Conservation (phyloP, 495 filamentous ascomycete species). For the Podospora conica region DNA sequence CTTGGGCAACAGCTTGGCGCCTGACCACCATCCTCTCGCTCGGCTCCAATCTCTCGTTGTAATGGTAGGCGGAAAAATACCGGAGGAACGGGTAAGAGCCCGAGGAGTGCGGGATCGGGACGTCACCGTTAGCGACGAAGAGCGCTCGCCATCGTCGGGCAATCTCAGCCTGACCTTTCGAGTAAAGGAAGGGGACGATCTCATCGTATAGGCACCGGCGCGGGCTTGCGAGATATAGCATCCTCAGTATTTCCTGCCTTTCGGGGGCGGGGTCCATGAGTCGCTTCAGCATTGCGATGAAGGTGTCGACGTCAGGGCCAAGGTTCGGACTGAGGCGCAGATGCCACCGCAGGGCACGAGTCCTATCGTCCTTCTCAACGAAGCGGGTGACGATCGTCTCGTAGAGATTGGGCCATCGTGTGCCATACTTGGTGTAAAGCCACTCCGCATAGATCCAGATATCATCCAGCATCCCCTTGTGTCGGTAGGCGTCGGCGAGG, state of each 20-base stretch:
- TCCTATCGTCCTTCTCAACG: constrained; percentile 25
- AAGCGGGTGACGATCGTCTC: constrained; percentile 29
- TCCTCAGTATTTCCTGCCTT: constrained; percentile 26
- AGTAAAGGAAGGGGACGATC: constrained; percentile 52
- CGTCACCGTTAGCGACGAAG: constrained; percentile 27
- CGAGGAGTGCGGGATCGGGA: constrained; percentile 23
- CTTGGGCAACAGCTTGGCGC: not conserved
- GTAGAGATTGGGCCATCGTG: constrained; percentile 45
- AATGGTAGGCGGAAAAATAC: constrained; percentile 31
- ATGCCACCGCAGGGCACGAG: constrained; percentile 33
- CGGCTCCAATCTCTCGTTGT: constrained; percentile 8
- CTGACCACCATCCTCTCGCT: not conserved
- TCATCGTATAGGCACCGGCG: constrained; percentile 55
- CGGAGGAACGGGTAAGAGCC: constrained; percentile 29
- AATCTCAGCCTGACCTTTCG: constrained; percentile 39
- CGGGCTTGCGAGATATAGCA: constrained; percentile 47
- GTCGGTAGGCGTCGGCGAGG: constrained; percentile 36
- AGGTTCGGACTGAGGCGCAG: constrained; percentile 31
- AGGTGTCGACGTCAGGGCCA: constrained; percentile 24
- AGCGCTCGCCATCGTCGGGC: constrained; percentile 55
- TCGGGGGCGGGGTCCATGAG: constrained; percentile 25
- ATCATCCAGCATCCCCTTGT: constrained; percentile 39
- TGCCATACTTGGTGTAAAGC: constrained; percentile 41
- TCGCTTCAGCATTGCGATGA: constrained; percentile 27
- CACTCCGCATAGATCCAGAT: constrained; percentile 51